Evolutionary conservation across 108 stramenopile species (phyloP).

Genomic region (Discostella stelligeroides): DNA sequence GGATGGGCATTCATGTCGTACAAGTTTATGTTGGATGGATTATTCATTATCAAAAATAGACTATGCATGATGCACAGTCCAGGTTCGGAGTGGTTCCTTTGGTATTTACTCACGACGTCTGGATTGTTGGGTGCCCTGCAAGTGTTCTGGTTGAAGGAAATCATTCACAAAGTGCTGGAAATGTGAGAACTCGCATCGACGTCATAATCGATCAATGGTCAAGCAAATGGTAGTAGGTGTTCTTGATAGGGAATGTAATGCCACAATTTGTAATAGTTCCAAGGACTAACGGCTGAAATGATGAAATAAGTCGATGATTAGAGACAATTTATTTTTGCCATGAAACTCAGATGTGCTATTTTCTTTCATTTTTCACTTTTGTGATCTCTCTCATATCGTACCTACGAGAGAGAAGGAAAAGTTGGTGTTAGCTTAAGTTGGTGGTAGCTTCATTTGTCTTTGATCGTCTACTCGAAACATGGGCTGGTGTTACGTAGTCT

Average conservation of each 20-base stretch:
- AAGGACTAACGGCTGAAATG: no score
- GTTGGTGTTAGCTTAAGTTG: no score
- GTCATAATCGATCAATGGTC: no score
- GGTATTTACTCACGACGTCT: conserved; percentile 37
- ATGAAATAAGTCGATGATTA: no score
- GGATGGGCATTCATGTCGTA: conserved; percentile 44
- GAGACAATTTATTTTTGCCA: no score
- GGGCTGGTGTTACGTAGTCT: no score
- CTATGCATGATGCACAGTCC: conserved; percentile 32
- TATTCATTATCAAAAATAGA: conserved; percentile 27
- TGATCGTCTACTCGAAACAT: no score
- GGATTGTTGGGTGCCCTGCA: conserved; percentile 48
- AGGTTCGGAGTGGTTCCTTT: conserved; percentile 46
- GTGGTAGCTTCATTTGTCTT: no score
- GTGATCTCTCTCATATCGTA: no score
- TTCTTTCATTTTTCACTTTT: no score
- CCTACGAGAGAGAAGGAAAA: no score
- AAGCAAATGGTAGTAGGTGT: not conserved
- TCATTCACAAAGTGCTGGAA: conserved; percentile 18
- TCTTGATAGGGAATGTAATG: not conserved
- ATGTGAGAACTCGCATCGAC: not conserved
- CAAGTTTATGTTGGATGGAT: conserved; percentile 43
- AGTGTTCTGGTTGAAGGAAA: conserved; percentile 51
- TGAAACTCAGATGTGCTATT: no score
- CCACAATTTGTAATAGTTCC: not conserved